Evolutionary conservation across 495 filamentous ascomycete species (phyloP), one percentile per base, ranked within the genome.

Genomic region (Collariella sp.): DNA sequence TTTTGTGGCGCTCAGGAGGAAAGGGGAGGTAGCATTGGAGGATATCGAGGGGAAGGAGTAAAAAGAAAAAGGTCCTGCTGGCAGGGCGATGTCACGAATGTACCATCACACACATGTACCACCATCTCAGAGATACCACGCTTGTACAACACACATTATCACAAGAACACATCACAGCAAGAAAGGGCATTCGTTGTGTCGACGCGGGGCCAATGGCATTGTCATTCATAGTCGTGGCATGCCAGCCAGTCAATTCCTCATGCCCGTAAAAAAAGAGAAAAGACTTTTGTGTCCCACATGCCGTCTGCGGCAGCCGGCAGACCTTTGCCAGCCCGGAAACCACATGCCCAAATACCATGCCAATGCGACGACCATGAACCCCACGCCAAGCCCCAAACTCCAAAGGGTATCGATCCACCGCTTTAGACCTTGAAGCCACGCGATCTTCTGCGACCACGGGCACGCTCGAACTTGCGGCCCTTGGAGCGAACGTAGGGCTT

Each of bases 381-480:
- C 54, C 46, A 44, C 39, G 40, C 41, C 31, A 50, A 10, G 46
- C 46, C 36, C 54, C 54, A 50, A 50, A 56, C 54, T 56, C 54
- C 54, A 44, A 34, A 50, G 36, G 61, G 64, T 59, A 62, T 59
- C 55, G 36, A 31, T 36, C 43, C 31, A 53, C 55, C 59, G 46
- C 48, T 62, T 80, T 91, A 98, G 70, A 98, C 93, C 88, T 98
- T 98, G 88, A 97, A 98, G 79, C 94, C 93, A 60, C 83, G 78
- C 62, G 90, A 96, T 72, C 89, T 79, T 80, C 93, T 91, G 72
- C 93, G 88, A 69, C 93, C 93, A 90, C 93, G 91, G 69, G 91
- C 93, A 51, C 82, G 79, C 83, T 98, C 93, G 79, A 97, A 98
- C 81, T 98, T 98, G 72, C 94, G 86, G 65, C 94, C 94, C 84